phyloP scores from a whole-genome alignment of 2,329 filamentous ascomycete species.

The Aspergillus ustus region DNA sequence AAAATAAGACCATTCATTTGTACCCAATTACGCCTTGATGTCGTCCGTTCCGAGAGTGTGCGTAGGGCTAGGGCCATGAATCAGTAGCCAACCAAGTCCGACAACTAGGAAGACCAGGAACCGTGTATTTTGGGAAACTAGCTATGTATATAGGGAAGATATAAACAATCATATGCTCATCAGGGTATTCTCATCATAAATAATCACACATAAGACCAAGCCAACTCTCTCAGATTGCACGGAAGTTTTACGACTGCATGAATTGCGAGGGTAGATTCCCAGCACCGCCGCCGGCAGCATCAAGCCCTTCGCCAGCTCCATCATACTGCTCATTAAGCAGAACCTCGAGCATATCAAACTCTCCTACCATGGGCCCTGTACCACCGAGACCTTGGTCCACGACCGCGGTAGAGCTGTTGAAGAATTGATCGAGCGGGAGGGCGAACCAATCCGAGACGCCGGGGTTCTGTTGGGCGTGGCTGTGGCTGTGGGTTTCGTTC shows the following conservation, averaged over 20 bases:
- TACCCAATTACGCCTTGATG: no score
- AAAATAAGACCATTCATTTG: no score
- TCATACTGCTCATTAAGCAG: conserved; percentile 50
- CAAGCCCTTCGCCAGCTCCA: conserved; percentile 31
- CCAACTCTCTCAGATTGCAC: neutral
- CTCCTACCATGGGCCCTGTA: conserved; percentile 65
- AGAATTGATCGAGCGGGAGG: conserved; percentile 64
- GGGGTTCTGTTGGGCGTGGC: conserved; percentile 14
- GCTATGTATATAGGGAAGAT: neutral
- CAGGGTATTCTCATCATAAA: neutral
- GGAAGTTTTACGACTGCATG: conserved; percentile 21
- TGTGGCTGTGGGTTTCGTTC: conserved; percentile 23
- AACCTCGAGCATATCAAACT: conserved; percentile 55
- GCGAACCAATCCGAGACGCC: conserved; percentile 62
- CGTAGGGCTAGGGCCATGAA: no score
- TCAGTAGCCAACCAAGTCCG: no score
- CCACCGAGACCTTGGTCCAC: conserved; percentile 61
- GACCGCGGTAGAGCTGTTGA: conserved; percentile 52
- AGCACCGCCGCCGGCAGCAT: conserved; percentile 14
- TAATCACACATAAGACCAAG: neutral
- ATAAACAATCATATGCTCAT: neutral
- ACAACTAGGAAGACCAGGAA: no score
- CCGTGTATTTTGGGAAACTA: no score
- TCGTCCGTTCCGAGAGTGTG: no score
- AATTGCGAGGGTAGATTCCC: conserved; percentile 33